Percentiles rank a stretch among this genome's conserved stretches.
These are phyloP conservation scores for Lecanicillium sp. DNA, from an alignment of 2,329 filamentous ascomycete species.

Conservation along the genomic window DNA sequence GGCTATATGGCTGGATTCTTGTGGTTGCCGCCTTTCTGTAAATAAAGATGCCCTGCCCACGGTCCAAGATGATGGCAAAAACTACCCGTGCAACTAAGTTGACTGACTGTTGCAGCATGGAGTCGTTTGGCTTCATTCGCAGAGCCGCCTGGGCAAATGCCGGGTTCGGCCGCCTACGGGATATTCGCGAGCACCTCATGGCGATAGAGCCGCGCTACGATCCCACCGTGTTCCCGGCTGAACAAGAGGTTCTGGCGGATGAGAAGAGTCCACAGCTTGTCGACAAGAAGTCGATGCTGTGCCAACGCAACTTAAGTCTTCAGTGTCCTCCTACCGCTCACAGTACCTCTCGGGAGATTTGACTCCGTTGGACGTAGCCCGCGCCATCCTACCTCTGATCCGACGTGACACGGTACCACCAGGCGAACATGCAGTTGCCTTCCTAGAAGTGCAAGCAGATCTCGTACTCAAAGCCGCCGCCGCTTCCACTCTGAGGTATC, in stretches of 20 bases:
- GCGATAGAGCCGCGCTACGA: slow-evolving; percentile 40
- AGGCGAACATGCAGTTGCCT: slow-evolving; percentile 34
- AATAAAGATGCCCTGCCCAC: slow-evolving; percentile 18
- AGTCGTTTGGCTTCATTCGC: slow-evolving; percentile 46
- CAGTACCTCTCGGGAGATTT: slow-evolving; percentile 36
- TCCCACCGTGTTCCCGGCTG: slow-evolving; percentile 33
- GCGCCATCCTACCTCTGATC: slow-evolving; percentile 37
- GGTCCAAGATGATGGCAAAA: slow-evolving; percentile 1
- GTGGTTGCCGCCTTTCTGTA: slow-evolving; percentile 48
- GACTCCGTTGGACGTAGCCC: slow-evolving; percentile 37
- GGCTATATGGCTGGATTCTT: slow-evolving; percentile 47
- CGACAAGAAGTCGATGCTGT: background rate
- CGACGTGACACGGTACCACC: slow-evolving; percentile 27
- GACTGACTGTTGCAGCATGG: slow-evolving; percentile 32
- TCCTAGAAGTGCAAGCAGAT: slow-evolving; percentile 35
- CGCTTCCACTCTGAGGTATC: slow-evolving; percentile 37
- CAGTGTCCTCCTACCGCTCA: slow-evolving; percentile 34
- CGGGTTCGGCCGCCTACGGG: slow-evolving; percentile 51
- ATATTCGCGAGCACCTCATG: slow-evolving; percentile 42
- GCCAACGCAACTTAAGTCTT: slow-evolving; percentile 34
- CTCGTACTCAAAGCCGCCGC: slow-evolving; percentile 33
- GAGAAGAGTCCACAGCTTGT: background rate
- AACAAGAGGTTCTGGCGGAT: background rate
- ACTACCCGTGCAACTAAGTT: background rate
- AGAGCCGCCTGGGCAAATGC: slow-evolving; percentile 54